Base-by-base conservation (phyloP, 768 basidiomycete species). In the Lactarius hatsudake region DNA sequence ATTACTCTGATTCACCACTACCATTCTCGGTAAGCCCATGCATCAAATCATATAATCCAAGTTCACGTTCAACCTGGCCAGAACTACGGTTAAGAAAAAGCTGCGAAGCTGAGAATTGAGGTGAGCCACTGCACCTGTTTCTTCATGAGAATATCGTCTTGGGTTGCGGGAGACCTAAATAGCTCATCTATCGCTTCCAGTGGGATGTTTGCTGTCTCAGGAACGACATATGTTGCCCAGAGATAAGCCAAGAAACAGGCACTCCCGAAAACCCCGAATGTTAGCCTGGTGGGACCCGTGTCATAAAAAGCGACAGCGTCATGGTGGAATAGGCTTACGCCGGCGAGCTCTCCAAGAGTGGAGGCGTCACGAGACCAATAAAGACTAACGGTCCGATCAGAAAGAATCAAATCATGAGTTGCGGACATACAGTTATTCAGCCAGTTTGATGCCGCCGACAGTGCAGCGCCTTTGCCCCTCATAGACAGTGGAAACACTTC, bases 401-500 rank as follows among this genome's bases (percentile, higher is more conserved):
- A 38, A 48, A 12, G 30, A 45, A 62, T 17, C 40, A n/a, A 45
- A 60, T 17, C 40, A n/a, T 9, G n/a, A 9, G 7, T 13, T 26
- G 15, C 40, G 8, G n/a, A 71, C 77, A 48, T 61, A 78, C 78
- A 94, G 66, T 94, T 94, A 72, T 93, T 93, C 30, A 84, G 71
- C 92, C 92, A 94, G 70, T 91, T 91, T n/a, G 89, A 90, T 3
- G 91, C 89, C 2, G 93, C 94, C 23, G 91, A 87, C 26, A 96
- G 72, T 28, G 92, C 86, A 5, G 94, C 93, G 58, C 94, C 94
- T 73, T 87, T 88, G 71, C 90, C 88, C 68, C 93, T 81, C 78
- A 91, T 82, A 2, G 90, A 88, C 0, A 91, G 78, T 1, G 93
- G 86, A 73, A 94, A 93, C 2, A 95, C 86, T 76, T 95, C 93